Percentiles rank a stretch among this genome's conserved stretches.
Evolutionary conservation across 1,284 basidiomycete genomes (phyloP).

Genomic region (Pterulicium gracile): DNA sequence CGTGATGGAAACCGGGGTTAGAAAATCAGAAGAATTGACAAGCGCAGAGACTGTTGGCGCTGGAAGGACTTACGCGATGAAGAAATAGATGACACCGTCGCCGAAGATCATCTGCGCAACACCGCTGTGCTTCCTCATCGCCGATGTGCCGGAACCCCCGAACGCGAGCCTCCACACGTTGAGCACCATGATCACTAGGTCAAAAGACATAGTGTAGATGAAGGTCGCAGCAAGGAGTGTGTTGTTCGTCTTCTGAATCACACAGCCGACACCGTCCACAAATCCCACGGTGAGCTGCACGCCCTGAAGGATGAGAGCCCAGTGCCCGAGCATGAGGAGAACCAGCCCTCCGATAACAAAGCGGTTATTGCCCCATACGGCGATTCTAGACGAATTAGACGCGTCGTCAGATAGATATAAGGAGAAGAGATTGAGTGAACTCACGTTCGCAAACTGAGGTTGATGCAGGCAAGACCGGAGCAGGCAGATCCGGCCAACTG

Average conservation of each 20-base stretch:
- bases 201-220: constrained; percentile 38
- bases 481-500: constrained; percentile 23
- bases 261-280: constrained; percentile 23
- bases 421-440: constrained; percentile 5
- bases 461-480: constrained; percentile 22
- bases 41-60: no score
- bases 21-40: not conserved
- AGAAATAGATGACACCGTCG: constrained; percentile 22
- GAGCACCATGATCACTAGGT: constrained; percentile 30
- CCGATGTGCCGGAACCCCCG: constrained; percentile 15
- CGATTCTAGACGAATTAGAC: constrained; percentile 14
- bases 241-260: constrained; percentile 25
- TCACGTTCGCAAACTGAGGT: constrained; percentile 22
- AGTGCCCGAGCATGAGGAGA: constrained; percentile 22
- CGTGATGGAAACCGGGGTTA: not conserved
- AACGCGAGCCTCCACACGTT: constrained; percentile 23
- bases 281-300: constrained; percentile 27
- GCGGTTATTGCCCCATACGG: constrained; percentile 23
- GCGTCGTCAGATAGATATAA: not conserved
- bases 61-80: constrained; percentile 17
- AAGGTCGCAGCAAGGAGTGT: constrained; percentile 30
- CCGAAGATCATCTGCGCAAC: constrained; percentile 21
- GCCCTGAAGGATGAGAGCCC: constrained; percentile 25
- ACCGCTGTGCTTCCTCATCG: constrained; percentile 12
- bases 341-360: constrained; percentile 18